Conservation (phyloP, 164 flowering plant species). For the Stephania yunnanensis region DNA sequence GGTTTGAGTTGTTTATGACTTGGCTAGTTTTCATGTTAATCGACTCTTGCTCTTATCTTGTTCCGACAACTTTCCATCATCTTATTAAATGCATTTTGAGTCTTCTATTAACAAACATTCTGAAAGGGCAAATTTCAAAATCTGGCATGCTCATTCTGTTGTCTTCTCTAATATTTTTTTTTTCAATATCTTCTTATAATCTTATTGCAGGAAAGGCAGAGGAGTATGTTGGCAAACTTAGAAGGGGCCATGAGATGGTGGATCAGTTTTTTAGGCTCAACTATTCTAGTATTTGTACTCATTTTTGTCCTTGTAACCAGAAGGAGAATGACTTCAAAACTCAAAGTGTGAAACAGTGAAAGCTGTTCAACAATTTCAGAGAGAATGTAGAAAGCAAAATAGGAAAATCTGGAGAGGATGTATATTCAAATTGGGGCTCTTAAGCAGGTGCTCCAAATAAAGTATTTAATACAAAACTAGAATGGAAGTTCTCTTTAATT, state of each 20-base stretch:
- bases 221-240: conserved; percentile 14
- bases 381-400: conserved; percentile 11
- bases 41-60: neutral
- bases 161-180: neutral
- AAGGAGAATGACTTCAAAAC: conserved; percentile 56
- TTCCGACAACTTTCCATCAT: neutral
- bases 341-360: conserved; percentile 59
- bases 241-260: conserved; percentile 28
- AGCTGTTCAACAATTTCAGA: neutral
- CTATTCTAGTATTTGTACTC: conserved; percentile 25
- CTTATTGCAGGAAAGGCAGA: conserved; percentile 21
- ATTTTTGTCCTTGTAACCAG: conserved; percentile 42
- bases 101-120: neutral
- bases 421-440: neutral
- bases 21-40: neutral
- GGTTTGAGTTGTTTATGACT: neutral
- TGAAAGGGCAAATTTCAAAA: neutral
- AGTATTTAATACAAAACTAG: neutral
- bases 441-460: neutral
- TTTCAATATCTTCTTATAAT: too few relatives aligned
- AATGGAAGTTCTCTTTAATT: neutral
- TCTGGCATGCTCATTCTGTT: neutral
- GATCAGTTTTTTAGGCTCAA: conserved; percentile 15
- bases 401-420: neutral
- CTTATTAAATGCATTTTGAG: neutral